Conservation (phyloP, 2,329 filamentous ascomycete species). For the Bipolaris sorokiniana region DNA sequence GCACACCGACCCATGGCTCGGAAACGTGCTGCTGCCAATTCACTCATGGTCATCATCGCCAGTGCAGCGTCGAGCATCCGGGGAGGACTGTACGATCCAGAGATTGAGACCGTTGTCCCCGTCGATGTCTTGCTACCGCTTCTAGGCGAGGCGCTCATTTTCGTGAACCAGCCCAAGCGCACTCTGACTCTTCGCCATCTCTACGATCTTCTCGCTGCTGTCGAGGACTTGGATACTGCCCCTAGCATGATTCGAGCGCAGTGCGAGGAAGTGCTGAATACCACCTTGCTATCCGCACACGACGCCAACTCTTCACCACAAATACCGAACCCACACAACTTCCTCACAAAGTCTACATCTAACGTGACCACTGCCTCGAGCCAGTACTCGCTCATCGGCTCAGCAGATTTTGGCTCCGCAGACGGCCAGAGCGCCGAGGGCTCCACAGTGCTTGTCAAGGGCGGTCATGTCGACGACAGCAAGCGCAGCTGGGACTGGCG, state of each 20-base stretch:
- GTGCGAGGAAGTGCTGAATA: conserved; percentile 78
- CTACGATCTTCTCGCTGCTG: conserved; percentile 74
- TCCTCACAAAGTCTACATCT: conserved; percentile 65
- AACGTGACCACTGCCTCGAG: conserved; percentile 60
- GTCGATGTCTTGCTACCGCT: conserved; percentile 85
- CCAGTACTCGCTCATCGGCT: conserved; percentile 74
- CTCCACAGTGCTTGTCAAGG: conserved; percentile 56
- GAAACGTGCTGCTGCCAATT: conserved; percentile 72
- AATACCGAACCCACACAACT: conserved; percentile 21
- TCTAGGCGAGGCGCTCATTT: conserved; percentile 81
- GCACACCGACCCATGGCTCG: conserved; percentile 62
- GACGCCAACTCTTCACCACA: conserved; percentile 43
- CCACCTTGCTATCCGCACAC: conserved; percentile 74
- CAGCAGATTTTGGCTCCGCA: conserved; percentile 68
- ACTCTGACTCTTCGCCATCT: conserved; percentile 75
- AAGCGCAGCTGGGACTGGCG: conserved; percentile 78
- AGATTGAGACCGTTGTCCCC: conserved; percentile 80
- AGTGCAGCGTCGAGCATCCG: conserved; percentile 90
- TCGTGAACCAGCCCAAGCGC: conserved; percentile 68
- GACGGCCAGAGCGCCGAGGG: conserved; percentile 46
- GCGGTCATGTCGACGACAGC: conserved; percentile 45
- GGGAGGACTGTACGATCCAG: conserved; percentile 84
- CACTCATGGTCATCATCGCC: conserved; percentile 81
- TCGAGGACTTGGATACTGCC: conserved; percentile 81
- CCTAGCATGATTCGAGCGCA: conserved; percentile 72